Evolutionary conservation across 2,329 filamentous ascomycete species (phyloP).

Genomic region (Clarireedia monteithiana): DNA sequence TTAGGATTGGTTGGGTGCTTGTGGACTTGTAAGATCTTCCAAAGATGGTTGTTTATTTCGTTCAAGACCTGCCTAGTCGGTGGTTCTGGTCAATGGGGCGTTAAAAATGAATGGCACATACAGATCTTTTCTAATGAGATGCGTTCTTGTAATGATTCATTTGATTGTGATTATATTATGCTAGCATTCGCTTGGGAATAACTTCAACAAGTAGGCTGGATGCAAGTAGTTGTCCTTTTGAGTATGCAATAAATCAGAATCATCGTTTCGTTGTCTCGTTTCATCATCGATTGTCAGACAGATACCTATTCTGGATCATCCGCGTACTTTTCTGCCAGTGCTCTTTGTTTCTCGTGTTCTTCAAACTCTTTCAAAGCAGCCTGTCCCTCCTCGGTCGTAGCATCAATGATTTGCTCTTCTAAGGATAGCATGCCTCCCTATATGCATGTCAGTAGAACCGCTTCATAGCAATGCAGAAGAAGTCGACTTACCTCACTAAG

Average conservation of each 20-base stretch:
- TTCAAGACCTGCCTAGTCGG: conserved; percentile 19
- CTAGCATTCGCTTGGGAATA: not conserved
- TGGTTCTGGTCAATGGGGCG: conserved; percentile 24
- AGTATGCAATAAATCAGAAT: not conserved
- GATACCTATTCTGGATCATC: conserved; percentile 30
- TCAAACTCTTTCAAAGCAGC: conserved; percentile 71
- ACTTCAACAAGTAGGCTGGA: not conserved
- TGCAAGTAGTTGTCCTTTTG: not conserved
- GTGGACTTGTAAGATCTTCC: conserved; percentile 25
- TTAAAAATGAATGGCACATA: conserved; percentile 29
- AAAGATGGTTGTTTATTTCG: conserved; percentile 21
- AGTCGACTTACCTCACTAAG: conserved; percentile 56
- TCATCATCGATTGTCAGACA: not conserved
- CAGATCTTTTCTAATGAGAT: conserved; percentile 5
- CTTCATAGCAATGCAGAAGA: not conserved
- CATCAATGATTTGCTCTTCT: conserved; percentile 90
- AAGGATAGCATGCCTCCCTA: conserved; percentile 80
- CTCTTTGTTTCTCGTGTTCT: conserved; percentile 37
- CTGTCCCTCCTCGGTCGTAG: conserved; percentile 80
- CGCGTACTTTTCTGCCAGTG: conserved; percentile 23
- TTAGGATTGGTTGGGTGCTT: conserved; percentile 4
- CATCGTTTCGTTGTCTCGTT: not conserved
- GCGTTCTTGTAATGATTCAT: not conserved
- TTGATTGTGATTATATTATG: not conserved
- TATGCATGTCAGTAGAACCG: conserved; percentile 3